Conservation (phyloP, 768 basidiomycete genomes). For the Epithele typhae region DNA sequence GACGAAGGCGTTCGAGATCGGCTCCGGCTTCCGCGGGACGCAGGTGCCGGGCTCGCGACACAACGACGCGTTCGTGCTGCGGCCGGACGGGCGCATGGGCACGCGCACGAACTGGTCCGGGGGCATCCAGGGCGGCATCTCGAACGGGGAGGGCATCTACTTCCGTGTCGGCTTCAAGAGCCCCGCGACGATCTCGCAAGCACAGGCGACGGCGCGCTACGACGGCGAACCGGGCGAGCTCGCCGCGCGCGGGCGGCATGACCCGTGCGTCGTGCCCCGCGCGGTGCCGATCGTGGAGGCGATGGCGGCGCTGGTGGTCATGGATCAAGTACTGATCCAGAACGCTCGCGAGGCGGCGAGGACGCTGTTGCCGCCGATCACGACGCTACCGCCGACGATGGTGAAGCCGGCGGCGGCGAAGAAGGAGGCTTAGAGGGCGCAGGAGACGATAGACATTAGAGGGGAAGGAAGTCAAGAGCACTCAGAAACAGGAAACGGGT, state of each 20-base stretch:
- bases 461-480: no score
- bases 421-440: background rate
- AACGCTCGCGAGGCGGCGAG: conserved; percentile 75
- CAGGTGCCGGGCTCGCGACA: conserved; percentile 90
- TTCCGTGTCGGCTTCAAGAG: conserved; percentile 98
- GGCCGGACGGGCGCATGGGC: conserved; percentile 65
- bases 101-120: conserved; percentile 96
- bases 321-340: conserved; percentile 91
- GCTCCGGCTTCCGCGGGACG: conserved; percentile 93
- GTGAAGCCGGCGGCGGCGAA: conserved; percentile 44
- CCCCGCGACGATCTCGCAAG: conserved; percentile 94
- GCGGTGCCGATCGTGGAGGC: conserved; percentile 98
- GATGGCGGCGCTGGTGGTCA: conserved; percentile 93
- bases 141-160: conserved; percentile 96
- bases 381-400: conserved; percentile 93
- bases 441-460: background rate
- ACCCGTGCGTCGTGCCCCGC: conserved; percentile 95
- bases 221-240: conserved; percentile 86
- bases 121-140: conserved; percentile 96
- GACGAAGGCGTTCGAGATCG: conserved; percentile 97
- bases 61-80: conserved; percentile 81
- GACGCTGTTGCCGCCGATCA: conserved; percentile 74
- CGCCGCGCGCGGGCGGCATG: conserved; percentile 91
- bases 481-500: no score
- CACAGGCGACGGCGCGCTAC: conserved; percentile 88